Percentiles rank a stretch among this genome's conserved stretches.
phyloP scores from a whole-genome alignment of 208 protist genomes.

The Trypanosoma platydactyli region DNA sequence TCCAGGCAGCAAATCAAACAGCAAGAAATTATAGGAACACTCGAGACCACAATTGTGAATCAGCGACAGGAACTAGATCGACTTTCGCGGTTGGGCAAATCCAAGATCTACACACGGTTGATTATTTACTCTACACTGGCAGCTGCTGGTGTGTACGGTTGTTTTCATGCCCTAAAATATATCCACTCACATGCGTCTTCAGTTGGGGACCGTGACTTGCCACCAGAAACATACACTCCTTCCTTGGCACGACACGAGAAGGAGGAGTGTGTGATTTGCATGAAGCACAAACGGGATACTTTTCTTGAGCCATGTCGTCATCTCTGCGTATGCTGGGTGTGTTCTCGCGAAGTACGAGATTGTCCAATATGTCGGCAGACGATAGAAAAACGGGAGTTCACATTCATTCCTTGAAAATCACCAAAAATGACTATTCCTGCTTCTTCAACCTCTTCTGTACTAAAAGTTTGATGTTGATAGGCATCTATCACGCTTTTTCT shows the following conservation, averaged over 20 bases:
- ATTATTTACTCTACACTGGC: constrained; percentile 2
- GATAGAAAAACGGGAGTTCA: constrained; percentile 51
- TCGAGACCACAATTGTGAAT: constrained; percentile 53
- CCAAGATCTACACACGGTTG: not conserved
- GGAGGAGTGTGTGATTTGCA: constrained; percentile 74
- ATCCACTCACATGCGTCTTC: not conserved
- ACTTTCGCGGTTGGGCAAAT: constrained; percentile 19
- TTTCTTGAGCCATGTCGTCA: constrained; percentile 73
- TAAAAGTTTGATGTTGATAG: not conserved
- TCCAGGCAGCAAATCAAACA: constrained; percentile 55
- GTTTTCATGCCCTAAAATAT: constrained; percentile 3
- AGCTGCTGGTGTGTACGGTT: constrained; percentile 7
- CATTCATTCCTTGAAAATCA: constrained; percentile 41
- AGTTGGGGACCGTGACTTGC: constrained; percentile 28
- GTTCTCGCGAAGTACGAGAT: constrained; percentile 30
- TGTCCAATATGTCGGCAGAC: constrained; percentile 56
- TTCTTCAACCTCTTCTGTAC: not conserved
- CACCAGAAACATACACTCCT: constrained; percentile 57
- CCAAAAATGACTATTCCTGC: no score
- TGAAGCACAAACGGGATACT: constrained; percentile 61
- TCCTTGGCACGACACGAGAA: constrained; percentile 40
- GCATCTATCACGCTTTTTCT: not conserved
- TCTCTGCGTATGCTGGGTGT: constrained; percentile 70
- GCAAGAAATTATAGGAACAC: constrained; percentile 56
- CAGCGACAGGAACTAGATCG: constrained; percentile 62